A percentile compares a stretch with the other conserved stretches of the same genome.
Conservation (phyloP, 225 moss, liverwort and hornwort genomes). For the Rhytidiadelphus loreus region DNA sequence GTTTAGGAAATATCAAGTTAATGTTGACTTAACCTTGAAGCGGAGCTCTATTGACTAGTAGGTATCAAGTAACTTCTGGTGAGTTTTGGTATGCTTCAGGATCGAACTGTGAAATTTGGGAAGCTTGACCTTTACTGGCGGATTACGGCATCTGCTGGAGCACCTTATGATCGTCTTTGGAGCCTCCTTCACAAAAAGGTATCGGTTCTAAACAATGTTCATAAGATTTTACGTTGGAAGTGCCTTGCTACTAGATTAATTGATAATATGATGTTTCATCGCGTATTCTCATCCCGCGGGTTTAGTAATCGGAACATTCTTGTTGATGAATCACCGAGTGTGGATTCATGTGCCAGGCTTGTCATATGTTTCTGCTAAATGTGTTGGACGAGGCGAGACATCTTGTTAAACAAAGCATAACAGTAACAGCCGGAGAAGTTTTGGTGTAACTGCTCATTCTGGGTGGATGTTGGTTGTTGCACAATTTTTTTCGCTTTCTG, state of each 20-base stretch:
- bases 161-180: slow-evolving; percentile 55
- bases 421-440: slow-evolving; percentile 59
- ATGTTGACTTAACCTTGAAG: neutral
- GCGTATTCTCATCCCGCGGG: neutral
- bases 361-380: slow-evolving; percentile 73
- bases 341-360: slow-evolving; percentile 32
- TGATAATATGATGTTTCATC: neutral
- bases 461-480: too few species aligned
- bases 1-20: neutral
- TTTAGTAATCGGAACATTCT: neutral
- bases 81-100: neutral
- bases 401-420: slow-evolving; percentile 43
- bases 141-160: slow-evolving; percentile 40
- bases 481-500: too few species aligned
- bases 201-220: neutral
- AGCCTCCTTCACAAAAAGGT: slow-evolving; percentile 65
- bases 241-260: neutral
- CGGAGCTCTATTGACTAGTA: neutral
- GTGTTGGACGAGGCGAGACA: slow-evolving; percentile 55
- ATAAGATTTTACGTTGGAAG: neutral
- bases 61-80: neutral
- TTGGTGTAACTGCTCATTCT: slow-evolving; percentile 50
- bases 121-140: neutral
- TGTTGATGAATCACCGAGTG: neutral
- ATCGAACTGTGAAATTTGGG: neutral